A percentile compares a stretch with the other conserved stretches of the same genome.
Evolutionary conservation across 1,284 basidiomycete genomes (phyloP).

Genomic region (Somion occarium): DNA sequence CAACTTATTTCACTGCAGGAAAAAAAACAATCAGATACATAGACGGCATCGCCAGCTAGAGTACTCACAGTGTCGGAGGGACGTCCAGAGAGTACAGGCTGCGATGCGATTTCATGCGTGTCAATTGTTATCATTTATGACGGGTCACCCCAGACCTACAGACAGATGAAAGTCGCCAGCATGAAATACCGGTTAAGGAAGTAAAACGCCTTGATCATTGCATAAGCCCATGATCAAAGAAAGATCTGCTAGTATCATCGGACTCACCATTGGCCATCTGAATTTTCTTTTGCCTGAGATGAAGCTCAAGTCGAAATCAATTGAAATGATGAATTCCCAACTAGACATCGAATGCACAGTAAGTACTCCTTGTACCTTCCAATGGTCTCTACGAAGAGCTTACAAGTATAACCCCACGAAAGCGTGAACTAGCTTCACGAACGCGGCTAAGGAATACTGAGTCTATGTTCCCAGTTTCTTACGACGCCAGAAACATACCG

Average conservation of each 20-base stretch:
- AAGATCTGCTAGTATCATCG: not conserved
- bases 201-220: slow-evolving; percentile 52
- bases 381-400: slow-evolving; percentile 17
- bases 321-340: slow-evolving; percentile 47
- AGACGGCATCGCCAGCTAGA: slow-evolving; percentile 12
- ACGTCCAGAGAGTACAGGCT: not conserved
- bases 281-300: slow-evolving; percentile 54
- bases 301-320: slow-evolving; percentile 66
- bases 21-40: slow-evolving; percentile 6
- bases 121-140: not conserved
- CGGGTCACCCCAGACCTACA: slow-evolving; percentile 38
- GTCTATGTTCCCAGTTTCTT: too few species aligned
- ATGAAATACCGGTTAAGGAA: slow-evolving; percentile 67
- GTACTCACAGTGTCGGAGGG: slow-evolving; percentile 35
- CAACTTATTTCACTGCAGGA: slow-evolving; percentile 53
- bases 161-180: slow-evolving; percentile 61
- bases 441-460: slow-evolving; percentile 55
- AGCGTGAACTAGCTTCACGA: slow-evolving; percentile 62
- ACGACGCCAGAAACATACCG: not conserved
- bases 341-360: slow-evolving; percentile 11
- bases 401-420: slow-evolving; percentile 67
- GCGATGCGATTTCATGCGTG: not conserved
- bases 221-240: not conserved
- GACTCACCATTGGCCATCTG: slow-evolving; percentile 34
- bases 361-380: not conserved